These are phyloP conservation scores for Cyclotella sp. DNA, from an alignment of 108 stramenopile genomes.

Conservation along the genomic window DNA sequence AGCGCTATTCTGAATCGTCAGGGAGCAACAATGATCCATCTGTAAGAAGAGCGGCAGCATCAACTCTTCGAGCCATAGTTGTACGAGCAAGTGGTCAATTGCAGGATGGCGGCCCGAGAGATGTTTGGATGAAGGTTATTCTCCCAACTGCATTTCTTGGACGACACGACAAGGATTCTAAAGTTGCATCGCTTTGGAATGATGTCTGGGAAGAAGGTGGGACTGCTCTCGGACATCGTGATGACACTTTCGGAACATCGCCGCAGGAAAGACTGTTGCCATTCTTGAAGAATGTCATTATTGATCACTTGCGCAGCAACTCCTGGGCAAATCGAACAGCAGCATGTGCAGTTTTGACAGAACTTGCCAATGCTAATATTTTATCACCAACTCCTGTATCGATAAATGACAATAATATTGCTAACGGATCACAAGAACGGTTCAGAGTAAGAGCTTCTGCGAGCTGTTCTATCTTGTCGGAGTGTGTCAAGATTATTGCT, in stretches of 20 bases:
- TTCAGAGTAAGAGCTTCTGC: conserved; percentile 57
- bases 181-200: conserved; percentile 67
- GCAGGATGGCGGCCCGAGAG: conserved; percentile 71
- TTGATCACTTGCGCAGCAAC: conserved; percentile 60
- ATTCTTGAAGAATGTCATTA: conserved; percentile 54
- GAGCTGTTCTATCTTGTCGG: conserved; percentile 46
- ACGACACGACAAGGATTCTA: conserved; percentile 70
- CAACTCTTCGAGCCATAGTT: conserved; percentile 78
- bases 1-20: conserved; percentile 66
- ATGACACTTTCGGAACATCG: conserved; percentile 55
- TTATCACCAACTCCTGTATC: conserved; percentile 65
- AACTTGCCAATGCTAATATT: conserved; percentile 62
- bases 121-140: conserved; percentile 75
- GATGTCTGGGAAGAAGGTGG: conserved; percentile 93
- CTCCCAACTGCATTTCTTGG: conserved; percentile 82
- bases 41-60: conserved; percentile 70
- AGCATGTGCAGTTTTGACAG: conserved; percentile 62
- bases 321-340: conserved; percentile 73
- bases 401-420: conserved; percentile 1
- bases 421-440: conserved; percentile 15
- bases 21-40: conserved; percentile 66
- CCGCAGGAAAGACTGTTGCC: conserved; percentile 74
- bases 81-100: conserved; percentile 76
- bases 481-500: conserved; percentile 57
- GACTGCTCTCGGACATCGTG: conserved; percentile 30